Conservation (phyloP, 352 stramenopile genomes). For the Pythium biforme region DNA sequence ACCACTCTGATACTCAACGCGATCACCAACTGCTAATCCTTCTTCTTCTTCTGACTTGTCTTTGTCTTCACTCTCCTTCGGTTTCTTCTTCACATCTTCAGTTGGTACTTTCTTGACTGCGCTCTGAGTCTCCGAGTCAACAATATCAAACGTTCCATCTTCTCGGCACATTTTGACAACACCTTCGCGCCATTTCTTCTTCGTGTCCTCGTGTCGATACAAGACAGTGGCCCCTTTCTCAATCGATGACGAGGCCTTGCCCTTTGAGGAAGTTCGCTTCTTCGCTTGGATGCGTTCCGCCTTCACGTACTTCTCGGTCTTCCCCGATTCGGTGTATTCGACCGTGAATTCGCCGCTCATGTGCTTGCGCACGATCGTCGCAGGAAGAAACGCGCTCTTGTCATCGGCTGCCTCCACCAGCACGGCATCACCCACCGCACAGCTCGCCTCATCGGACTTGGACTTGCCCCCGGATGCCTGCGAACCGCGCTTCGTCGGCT, state of each 20-base stretch:
- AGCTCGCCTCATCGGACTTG: neutral
- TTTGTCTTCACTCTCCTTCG: neutral
- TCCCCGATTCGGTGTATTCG: constrained; percentile 25
- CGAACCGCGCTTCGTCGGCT: constrained; percentile 11
- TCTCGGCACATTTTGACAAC: constrained; percentile 32
- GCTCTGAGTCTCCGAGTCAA: constrained; percentile 32
- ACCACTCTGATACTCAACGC: constrained; percentile 43
- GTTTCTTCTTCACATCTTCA: constrained; percentile 25
- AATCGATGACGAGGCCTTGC: constrained; percentile 2
- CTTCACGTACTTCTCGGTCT: constrained; percentile 25
- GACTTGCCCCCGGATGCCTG: neutral
- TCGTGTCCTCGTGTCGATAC: constrained; percentile 23
- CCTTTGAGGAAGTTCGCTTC: constrained; percentile 14
- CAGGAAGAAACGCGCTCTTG: constrained; percentile 7
- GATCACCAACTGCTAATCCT: constrained; percentile 24
- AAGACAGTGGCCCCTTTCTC: constrained; percentile 29
- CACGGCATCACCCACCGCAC: constrained; percentile 16
- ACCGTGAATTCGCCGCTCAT: constrained; percentile 29
- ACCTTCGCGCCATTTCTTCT: constrained; percentile 31
- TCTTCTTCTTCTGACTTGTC: constrained; percentile 10
- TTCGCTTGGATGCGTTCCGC: constrained; percentile 3
- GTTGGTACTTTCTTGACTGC: constrained; percentile 33
- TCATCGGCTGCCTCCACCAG: constrained; percentile 16
- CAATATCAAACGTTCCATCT: constrained; percentile 34
- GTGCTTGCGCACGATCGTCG: constrained; percentile 24